phyloP scores from a whole-genome alignment of 768 basidiomycete species.

The Leccinum broughii region DNA sequence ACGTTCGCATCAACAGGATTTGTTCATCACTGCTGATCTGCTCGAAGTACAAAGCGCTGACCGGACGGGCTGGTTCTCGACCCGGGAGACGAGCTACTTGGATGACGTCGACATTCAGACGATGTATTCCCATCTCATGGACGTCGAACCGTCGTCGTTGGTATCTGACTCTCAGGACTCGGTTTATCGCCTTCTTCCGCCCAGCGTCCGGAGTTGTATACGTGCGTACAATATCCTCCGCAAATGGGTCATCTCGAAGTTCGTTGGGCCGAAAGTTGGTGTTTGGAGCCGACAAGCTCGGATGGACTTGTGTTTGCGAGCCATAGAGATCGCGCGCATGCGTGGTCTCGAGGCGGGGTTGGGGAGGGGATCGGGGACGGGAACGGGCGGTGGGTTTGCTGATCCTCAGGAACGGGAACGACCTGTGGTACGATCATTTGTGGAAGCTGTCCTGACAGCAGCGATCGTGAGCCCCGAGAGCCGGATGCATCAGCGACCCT shows the following conservation, averaged over 20 bases:
- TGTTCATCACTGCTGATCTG: conserved; percentile 74
- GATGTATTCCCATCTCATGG: conserved; percentile 70
- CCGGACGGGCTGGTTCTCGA: conserved; percentile 73
- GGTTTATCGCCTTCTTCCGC: conserved; percentile 73
- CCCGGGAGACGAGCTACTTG: conserved; percentile 50
- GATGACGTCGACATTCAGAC: conserved; percentile 79
- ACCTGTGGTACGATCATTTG: conserved; percentile 75
- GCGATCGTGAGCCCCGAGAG: conserved; percentile 79
- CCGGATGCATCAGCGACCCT: conserved; percentile 73
- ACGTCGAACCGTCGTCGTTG: conserved; percentile 70
- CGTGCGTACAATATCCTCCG: conserved; percentile 75
- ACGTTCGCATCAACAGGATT: conserved; percentile 49
- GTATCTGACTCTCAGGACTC: conserved; percentile 72
- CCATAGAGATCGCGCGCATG: conserved; percentile 71
- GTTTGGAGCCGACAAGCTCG: conserved; percentile 63
- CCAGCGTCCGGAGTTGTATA: conserved; percentile 72
- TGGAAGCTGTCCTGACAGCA: conserved; percentile 74
- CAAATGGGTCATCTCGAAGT: conserved; percentile 74
- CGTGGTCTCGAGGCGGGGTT: conserved; percentile 48
- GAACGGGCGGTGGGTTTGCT: conserved; percentile 20
- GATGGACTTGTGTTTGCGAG: conserved; percentile 70
- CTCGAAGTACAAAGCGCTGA: conserved; percentile 81
- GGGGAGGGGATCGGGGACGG: neutral
- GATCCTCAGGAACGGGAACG: conserved; percentile 57
- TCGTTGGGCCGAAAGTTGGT: conserved; percentile 65